phyloP scores from a whole-genome alignment of 2,329 filamentous ascomycete genomes.

The Penicillium sp. region DNA sequence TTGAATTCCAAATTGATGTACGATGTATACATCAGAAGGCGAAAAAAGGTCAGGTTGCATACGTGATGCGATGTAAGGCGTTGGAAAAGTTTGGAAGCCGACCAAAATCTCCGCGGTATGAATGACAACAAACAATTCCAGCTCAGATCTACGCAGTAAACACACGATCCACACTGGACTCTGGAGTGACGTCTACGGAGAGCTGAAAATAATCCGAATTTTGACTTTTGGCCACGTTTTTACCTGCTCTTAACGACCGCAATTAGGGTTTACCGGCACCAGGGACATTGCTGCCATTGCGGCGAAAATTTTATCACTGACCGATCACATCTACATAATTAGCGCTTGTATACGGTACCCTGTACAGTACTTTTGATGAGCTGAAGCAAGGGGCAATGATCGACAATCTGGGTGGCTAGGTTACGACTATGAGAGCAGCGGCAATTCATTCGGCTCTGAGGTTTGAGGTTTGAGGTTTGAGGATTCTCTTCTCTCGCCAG shows the following conservation, averaged over 20 bases:
- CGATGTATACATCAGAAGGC: not conserved
- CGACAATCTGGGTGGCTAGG: conserved; percentile 1
- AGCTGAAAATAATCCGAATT: conserved; percentile 13
- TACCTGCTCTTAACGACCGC: not conserved
- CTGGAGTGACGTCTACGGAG: conserved; percentile 5
- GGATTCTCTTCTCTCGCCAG: too few relatives aligned
- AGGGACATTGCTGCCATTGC: conserved; percentile 4
- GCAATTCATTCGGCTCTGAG: not conserved
- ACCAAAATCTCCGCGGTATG: not conserved
- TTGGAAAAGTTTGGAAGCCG: not conserved
- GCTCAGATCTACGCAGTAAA: not conserved
- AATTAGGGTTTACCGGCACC: too few relatives aligned
- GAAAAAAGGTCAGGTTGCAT: not conserved
- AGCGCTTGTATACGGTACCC: too few relatives aligned
- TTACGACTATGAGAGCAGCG: not conserved
- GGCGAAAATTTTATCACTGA: not conserved
- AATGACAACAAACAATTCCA: not conserved
- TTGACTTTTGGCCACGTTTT: conserved; percentile 1
- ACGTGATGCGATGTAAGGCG: not conserved
- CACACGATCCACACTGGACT: not conserved
- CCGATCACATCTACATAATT: not conserved
- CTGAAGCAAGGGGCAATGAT: conserved; percentile 8
- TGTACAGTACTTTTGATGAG: not conserved
- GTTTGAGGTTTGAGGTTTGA: not conserved
- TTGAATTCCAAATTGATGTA: too few relatives aligned